Conservation (phyloP, 805 yeast genomes). For the Lipomyces sp. region DNA sequence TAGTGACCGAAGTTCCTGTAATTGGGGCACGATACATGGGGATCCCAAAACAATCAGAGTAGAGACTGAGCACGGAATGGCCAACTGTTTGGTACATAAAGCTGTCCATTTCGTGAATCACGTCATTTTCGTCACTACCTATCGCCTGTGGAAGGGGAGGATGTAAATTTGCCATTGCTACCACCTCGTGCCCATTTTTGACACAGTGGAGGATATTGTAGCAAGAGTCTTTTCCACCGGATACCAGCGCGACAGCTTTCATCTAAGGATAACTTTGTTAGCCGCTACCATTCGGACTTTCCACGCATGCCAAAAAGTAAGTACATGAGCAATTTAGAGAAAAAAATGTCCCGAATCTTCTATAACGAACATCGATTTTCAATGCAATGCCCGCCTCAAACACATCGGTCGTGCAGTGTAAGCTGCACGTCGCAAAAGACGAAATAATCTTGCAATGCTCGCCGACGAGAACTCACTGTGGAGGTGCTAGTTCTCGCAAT, state of each 20-base stretch:
- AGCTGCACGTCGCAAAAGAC: conserved; percentile 8
- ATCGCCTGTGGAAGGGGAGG: conserved; percentile 54
- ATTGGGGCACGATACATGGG: conserved; percentile 79
- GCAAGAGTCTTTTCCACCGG: conserved; percentile 97
- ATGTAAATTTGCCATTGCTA: conserved; percentile 81
- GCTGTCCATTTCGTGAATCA: conserved; percentile 78
- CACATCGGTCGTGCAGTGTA: conserved; percentile 20
- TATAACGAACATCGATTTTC: conserved; percentile 24
- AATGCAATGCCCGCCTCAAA: conserved; percentile 30
- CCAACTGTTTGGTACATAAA: conserved; percentile 99
- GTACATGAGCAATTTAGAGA: background rate
- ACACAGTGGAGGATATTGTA: conserved; percentile 85
- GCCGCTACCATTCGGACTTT: background rate
- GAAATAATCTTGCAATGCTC: conserved; percentile 7
- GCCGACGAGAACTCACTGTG: background rate
- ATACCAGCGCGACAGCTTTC: conserved; percentile 90
- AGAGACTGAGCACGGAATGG: conserved; percentile 69
- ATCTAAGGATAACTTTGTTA: conserved; percentile 48
- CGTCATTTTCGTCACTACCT: conserved; percentile 33
- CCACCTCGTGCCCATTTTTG: conserved; percentile 81
- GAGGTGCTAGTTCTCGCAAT: background rate
- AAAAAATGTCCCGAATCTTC: conserved; percentile 33
- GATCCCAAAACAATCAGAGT: conserved; percentile 71
- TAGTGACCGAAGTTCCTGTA: conserved; percentile 64
- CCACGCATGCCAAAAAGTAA: background rate